Conservation (phyloP, 2,329 filamentous ascomycete genomes). For the Penicillium brasilianum region DNA sequence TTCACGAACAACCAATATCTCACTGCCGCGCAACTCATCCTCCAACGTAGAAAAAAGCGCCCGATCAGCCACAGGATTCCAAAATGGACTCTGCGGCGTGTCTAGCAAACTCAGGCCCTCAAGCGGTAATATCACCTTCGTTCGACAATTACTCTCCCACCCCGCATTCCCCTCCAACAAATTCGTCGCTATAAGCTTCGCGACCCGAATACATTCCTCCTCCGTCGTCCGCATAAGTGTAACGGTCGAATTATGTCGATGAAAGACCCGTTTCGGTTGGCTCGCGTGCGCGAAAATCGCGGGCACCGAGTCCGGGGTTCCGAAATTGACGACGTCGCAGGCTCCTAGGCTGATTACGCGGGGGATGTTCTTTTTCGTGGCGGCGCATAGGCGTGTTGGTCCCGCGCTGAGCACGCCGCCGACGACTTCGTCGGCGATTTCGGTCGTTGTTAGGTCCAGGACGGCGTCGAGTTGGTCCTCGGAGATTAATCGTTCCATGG, state of each 20-base stretch:
- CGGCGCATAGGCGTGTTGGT: slow-evolving; percentile 61
- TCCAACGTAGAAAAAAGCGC: slow-evolving; percentile 56
- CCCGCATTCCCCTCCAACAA: slow-evolving; percentile 46
- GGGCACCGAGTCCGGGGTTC: slow-evolving; percentile 61
- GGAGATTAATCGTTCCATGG: slow-evolving; percentile 68
- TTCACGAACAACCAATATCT: slow-evolving; percentile 58
- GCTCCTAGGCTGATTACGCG: slow-evolving; percentile 61
- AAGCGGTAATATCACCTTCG: slow-evolving; percentile 61
- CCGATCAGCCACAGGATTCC: slow-evolving; percentile 55
- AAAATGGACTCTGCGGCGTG: slow-evolving; percentile 59
- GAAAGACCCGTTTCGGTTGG: slow-evolving; percentile 52
- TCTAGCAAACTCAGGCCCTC: slow-evolving; percentile 68
- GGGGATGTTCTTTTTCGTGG: slow-evolving; percentile 63
- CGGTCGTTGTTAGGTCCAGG: slow-evolving; percentile 73
- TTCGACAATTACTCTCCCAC: slow-evolving; percentile 38
- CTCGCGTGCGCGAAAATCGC: slow-evolving; percentile 15
- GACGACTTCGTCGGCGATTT: slow-evolving; percentile 67
- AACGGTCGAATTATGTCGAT: slow-evolving; percentile 69
- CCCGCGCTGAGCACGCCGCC: slow-evolving; percentile 69
- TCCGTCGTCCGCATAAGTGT: slow-evolving; percentile 68
- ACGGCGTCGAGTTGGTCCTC: slow-evolving; percentile 67
- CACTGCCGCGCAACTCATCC: slow-evolving; percentile 54
- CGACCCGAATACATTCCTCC: slow-evolving; percentile 63
- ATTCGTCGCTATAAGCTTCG: slow-evolving; percentile 60
- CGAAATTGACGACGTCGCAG: slow-evolving; percentile 69